Percentiles rank a stretch among this genome's conserved stretches.
Evolutionary conservation across 495 filamentous ascomycete genomes (phyloP).

Genomic region (Pyrenula massariospora): DNA sequence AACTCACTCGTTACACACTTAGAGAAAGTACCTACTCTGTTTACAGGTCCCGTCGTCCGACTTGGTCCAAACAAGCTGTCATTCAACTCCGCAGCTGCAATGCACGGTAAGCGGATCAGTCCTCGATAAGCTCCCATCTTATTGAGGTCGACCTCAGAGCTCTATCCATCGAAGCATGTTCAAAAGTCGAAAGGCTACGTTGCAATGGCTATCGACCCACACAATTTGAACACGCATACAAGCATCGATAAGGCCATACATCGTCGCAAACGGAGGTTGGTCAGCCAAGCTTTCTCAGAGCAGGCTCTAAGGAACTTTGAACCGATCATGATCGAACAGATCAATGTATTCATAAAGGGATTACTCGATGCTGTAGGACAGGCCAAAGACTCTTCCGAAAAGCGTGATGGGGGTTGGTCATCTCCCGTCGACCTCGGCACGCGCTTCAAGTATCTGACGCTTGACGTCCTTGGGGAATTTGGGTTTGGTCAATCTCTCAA

Average conservation of each 20-base stretch:
- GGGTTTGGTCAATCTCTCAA: slow-evolving; percentile 58
- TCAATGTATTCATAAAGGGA: background rate
- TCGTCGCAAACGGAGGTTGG: slow-evolving; percentile 2
- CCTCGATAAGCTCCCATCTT: too few species aligned
- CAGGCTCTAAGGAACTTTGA: slow-evolving; percentile 2
- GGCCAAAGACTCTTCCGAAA: too few species aligned
- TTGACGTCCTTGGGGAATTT: slow-evolving; percentile 59
- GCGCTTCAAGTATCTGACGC: slow-evolving; percentile 53
- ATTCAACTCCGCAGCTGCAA: slow-evolving; percentile 23
- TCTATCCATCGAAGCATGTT: too few species aligned
- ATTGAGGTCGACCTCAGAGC: too few species aligned
- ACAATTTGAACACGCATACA: background rate
- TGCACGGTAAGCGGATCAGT: too few species aligned
- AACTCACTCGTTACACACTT: too few species aligned
- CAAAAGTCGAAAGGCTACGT: too few species aligned
- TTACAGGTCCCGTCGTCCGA: slow-evolving; percentile 38
- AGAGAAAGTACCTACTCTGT: too few species aligned
- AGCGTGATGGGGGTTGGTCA: too few species aligned
- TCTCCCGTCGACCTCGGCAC: slow-evolving; percentile 35
- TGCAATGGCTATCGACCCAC: background rate
- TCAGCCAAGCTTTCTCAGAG: slow-evolving; percentile 5
- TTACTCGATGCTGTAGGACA: background rate
- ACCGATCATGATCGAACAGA: background rate
- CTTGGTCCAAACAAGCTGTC: slow-evolving; percentile 49
- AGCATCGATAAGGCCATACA: slow-evolving; percentile 1